Evolutionary conservation across 768 basidiomycete genomes (phyloP).

Genomic region (Leccinum truebloodii): DNA sequence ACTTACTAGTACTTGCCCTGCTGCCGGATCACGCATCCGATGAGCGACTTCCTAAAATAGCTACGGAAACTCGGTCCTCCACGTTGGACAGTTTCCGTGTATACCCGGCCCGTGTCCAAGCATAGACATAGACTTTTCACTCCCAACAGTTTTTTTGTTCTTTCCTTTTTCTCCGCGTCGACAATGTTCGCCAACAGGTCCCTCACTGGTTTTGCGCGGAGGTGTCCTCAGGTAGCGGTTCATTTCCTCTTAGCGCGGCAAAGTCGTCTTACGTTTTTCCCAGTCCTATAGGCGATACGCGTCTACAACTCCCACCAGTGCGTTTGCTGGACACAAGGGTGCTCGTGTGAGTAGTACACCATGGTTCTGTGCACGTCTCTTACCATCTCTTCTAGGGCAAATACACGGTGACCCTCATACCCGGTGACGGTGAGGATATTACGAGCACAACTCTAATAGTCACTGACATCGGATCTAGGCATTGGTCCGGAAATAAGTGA

Average conservation of each 20-base stretch:
- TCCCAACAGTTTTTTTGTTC: constrained; percentile 18
- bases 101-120: constrained; percentile 18
- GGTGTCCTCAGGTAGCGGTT: constrained; percentile 47
- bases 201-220: constrained; percentile 55
- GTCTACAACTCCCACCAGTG: constrained; percentile 75
- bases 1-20: no score
- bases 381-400: constrained; percentile 64
- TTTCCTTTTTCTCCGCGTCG: constrained; percentile 17
- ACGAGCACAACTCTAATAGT: constrained; percentile 7
- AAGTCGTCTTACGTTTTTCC: constrained; percentile 17
- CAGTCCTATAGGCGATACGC: constrained; percentile 67
- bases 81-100: constrained; percentile 26
- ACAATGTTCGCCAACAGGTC: constrained; percentile 64
- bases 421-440: constrained; percentile 78
- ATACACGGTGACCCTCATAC: constrained; percentile 94
- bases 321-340: constrained; percentile 88
- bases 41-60: constrained; percentile 11
- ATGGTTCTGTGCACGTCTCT: constrained; percentile 1
- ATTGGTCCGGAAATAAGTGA: constrained; percentile 99
- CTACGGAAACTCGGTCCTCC: constrained; percentile 1
- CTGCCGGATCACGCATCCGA: neutral
- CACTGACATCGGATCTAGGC: constrained; percentile 49
- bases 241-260: neutral
- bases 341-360: constrained; percentile 61
- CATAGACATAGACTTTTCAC: constrained; percentile 12